A percentile compares a stretch with the other conserved stretches of the same genome.
Conservation (phyloP, 1,139 yeast genomes). For the Meyerozyma athensensis region DNA sequence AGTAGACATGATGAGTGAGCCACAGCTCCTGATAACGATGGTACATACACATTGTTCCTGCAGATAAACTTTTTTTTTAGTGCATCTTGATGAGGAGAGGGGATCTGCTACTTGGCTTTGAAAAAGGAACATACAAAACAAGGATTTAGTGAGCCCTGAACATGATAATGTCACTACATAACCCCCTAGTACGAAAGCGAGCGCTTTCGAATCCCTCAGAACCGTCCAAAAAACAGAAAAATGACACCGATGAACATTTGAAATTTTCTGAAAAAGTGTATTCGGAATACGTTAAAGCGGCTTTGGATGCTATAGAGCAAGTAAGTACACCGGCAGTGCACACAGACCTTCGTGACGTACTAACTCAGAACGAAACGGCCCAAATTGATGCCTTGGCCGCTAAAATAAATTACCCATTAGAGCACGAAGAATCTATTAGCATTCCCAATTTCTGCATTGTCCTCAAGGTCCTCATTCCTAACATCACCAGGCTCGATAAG, state of each 20-base stretch:
- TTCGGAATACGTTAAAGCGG: constrained; percentile 59
- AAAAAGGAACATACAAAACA: not conserved
- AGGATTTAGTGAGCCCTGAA: constrained; percentile 4
- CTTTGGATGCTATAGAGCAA: constrained; percentile 64
- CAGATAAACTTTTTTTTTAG: not conserved
- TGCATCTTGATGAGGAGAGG: constrained; percentile 8
- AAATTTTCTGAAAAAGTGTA: constrained; percentile 53
- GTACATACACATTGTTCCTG: not conserved
- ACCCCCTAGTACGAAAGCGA: constrained; percentile 26
- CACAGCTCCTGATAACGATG: not conserved
- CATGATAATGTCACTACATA: constrained; percentile 30
- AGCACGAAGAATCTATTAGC: constrained; percentile 33
- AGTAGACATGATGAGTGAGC: not conserved
- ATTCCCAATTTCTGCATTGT: constrained; percentile 32
- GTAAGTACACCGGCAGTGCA: constrained; percentile 26
- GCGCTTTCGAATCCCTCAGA: constrained; percentile 7
- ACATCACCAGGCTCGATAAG: constrained; percentile 37
- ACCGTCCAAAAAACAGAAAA: constrained; percentile 8
- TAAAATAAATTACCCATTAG: constrained; percentile 30
- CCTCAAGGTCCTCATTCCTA: constrained; percentile 29
- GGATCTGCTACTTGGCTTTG: not conserved
- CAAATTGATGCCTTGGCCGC: constrained; percentile 36
- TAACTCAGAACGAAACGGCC: constrained; percentile 32
- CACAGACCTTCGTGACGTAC: constrained; percentile 10
- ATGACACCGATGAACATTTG: constrained; percentile 8